phyloP scores from a whole-genome alignment of 768 basidiomycete genomes.

The Mycena metata region DNA sequence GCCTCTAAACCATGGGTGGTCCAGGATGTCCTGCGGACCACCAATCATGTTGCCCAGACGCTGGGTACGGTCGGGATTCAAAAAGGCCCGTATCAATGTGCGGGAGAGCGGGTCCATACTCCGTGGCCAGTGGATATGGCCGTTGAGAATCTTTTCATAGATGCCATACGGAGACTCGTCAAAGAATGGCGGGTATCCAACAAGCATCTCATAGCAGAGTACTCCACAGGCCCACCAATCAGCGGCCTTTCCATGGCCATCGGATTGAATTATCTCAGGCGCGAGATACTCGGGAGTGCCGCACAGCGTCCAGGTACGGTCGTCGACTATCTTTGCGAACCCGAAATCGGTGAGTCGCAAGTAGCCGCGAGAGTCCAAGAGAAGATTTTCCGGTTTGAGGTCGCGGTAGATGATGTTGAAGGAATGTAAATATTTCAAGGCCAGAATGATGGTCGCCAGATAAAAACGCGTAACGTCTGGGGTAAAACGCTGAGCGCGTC shows the following conservation, averaged over 20 bases:
- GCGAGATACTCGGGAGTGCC: constrained; percentile 97
- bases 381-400: constrained; percentile 98
- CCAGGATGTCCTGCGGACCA: constrained; percentile 90
- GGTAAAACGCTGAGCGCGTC: constrained; percentile 94
- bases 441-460: constrained; percentile 95
- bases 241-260: constrained; percentile 97
- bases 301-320: constrained; percentile 98
- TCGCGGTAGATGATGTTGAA: constrained; percentile 99
- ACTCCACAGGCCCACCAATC: constrained; percentile 99
- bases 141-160: constrained; percentile 96
- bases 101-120: constrained; percentile 91
- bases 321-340: constrained; percentile 97
- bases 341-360: constrained; percentile 97
- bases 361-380: constrained; percentile 93
- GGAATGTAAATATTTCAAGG: constrained; percentile 93
- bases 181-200: constrained; percentile 98
- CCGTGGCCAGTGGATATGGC: constrained; percentile 91
- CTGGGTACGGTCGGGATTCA: constrained; percentile 93
- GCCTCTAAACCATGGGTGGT: constrained; percentile 95
- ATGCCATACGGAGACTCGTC: constrained; percentile 98
- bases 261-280: constrained; percentile 97
- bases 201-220: constrained; percentile 98
- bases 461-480: constrained; percentile 99
- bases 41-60: constrained; percentile 94
- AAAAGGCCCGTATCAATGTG: constrained; percentile 88